These are phyloP conservation scores for Grosmannia penicillata DNA, from an alignment of 2,329 filamentous ascomycete genomes.

Conservation along the genomic window DNA sequence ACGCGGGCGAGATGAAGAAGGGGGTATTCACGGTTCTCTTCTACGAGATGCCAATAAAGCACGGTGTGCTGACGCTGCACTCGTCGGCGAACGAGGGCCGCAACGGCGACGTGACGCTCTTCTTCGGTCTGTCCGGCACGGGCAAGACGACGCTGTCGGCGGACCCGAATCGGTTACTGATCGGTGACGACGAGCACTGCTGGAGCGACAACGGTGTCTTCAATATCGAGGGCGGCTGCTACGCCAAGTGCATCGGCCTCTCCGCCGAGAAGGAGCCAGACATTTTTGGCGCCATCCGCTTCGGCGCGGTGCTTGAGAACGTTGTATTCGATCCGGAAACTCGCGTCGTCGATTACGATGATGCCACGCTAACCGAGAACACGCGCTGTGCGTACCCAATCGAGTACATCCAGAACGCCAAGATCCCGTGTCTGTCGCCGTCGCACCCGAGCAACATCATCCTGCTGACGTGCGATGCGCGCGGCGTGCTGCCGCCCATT, in stretches of 20 bases:
- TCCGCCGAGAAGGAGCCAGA: slow-evolving; percentile 98
- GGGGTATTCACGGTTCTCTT: slow-evolving; percentile 98
- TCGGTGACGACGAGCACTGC: slow-evolving; percentile 99
- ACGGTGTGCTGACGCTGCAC: slow-evolving; percentile 96
- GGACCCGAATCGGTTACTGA: slow-evolving; percentile 88
- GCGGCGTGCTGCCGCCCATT: slow-evolving; percentile 93
- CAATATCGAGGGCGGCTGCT: slow-evolving; percentile 99
- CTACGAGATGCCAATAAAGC: slow-evolving; percentile 99
- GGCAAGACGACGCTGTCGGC: slow-evolving; percentile 98
- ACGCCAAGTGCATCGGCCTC: slow-evolving; percentile 95
- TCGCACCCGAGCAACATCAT: slow-evolving; percentile 95
- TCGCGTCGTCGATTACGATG: slow-evolving; percentile 88
- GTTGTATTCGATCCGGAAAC: slow-evolving; percentile 90
- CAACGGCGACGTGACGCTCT: slow-evolving; percentile 90
- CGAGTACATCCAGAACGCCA: slow-evolving; percentile 97
- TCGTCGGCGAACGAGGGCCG: slow-evolving; percentile 96
- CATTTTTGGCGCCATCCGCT: slow-evolving; percentile 90
- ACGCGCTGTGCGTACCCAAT: slow-evolving; percentile 91
- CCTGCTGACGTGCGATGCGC: slow-evolving; percentile 92
- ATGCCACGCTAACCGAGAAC: slow-evolving; percentile 91
- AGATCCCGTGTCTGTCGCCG: slow-evolving; percentile 83
- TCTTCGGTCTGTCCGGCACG: slow-evolving; percentile 97
- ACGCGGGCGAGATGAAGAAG: slow-evolving; percentile 97
- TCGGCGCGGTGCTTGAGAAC: slow-evolving; percentile 95
- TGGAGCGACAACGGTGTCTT: slow-evolving; percentile 95